Evolutionary conservation across 805 yeast species (phyloP).

Genomic region (Ogataea haglerorum): DNA sequence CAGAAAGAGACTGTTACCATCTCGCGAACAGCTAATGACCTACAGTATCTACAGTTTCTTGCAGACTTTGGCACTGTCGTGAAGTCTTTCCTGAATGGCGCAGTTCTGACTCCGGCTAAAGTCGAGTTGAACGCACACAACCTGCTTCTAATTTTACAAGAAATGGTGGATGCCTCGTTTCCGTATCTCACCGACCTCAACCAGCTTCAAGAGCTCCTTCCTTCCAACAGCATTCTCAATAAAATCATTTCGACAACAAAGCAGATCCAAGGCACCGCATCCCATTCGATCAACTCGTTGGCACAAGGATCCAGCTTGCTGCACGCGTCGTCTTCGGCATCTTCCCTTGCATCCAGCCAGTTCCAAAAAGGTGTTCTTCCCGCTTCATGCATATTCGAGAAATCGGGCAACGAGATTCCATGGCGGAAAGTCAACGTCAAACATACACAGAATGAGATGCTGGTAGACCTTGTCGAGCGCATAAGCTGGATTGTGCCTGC

Average conservation of each 20-base stretch:
- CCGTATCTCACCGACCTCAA: constrained; percentile 75
- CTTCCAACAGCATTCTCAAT: constrained; percentile 55
- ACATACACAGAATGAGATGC: constrained; percentile 79
- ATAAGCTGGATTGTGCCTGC: constrained; percentile 52
- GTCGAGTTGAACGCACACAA: constrained; percentile 70
- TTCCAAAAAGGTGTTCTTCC: constrained; percentile 8
- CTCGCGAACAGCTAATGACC: constrained; percentile 36
- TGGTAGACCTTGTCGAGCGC: constrained; percentile 74
- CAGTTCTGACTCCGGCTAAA: constrained; percentile 52
- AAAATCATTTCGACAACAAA: constrained; percentile 44
- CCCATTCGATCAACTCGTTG: constrained; percentile 27
- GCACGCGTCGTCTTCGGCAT: constrained; percentile 17
- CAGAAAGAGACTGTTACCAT: constrained; percentile 25
- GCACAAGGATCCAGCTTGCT: constrained; percentile 26
- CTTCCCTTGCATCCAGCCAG: constrained; percentile 11
- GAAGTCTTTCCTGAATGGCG: constrained; percentile 39
- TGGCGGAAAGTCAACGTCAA: constrained; percentile 78
- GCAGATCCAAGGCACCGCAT: constrained; percentile 32
- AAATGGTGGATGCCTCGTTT: constrained; percentile 72
- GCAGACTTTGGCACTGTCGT: constrained; percentile 38
- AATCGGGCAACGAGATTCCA: constrained; percentile 45
- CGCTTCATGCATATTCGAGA: constrained; percentile 31
- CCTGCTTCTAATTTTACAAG: constrained; percentile 65
- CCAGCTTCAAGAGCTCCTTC: constrained; percentile 64
- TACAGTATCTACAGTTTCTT: constrained; percentile 41